Base-by-base conservation (phyloP, 495 filamentous ascomycete genomes). In the Talaromyces liani region DNA sequence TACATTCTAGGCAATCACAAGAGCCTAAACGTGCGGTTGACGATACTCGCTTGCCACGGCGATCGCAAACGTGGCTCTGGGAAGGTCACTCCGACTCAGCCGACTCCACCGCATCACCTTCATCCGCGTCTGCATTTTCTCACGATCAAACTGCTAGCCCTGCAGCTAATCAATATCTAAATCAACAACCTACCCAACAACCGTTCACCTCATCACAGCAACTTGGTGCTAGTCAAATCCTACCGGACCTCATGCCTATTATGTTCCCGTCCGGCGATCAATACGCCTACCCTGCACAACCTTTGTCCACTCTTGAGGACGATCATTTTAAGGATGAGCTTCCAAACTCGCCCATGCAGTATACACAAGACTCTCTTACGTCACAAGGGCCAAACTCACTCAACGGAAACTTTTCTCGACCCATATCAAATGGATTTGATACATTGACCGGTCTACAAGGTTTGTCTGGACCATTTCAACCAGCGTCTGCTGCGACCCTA, bases 181-280 rank as follows among this genome's bases (percentile, higher is more conserved):
- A 71, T 63, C 70, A 66, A 67, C 77, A 29, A 36, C 16, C 16
- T 70, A 49, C 70, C 58, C 71, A 65, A 49, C 73, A 77, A 60
- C 62, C 68, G 22, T 60, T 68, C 24, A 67, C 71, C 64, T 67
- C 74, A 58, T 65, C 73, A 54, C 71, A 72, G 53, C 80, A 81
- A 69, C 73, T 79, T 47, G 63, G 68, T 51, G 60, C 67, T 25
- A 60, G 60, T n/a, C 67, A 68, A 45, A 73, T 70, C 25, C 72
- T 95, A 22, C 82, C 89, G 14, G 90, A 94, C 70, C 80, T 97
- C 18, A 88, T 88, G 72, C 84, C 88, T 10, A 88, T 96, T 74
- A 97, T 97, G 91, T 98, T 97, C 66, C 89, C 92, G 1, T 91
- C 92, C 0, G 82, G 85, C 25, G 92, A 98, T 70, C 91, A 93